Base-by-base conservation (phyloP, 495 filamentous ascomycete genomes). In the Aspergillus ellipticus region DNA sequence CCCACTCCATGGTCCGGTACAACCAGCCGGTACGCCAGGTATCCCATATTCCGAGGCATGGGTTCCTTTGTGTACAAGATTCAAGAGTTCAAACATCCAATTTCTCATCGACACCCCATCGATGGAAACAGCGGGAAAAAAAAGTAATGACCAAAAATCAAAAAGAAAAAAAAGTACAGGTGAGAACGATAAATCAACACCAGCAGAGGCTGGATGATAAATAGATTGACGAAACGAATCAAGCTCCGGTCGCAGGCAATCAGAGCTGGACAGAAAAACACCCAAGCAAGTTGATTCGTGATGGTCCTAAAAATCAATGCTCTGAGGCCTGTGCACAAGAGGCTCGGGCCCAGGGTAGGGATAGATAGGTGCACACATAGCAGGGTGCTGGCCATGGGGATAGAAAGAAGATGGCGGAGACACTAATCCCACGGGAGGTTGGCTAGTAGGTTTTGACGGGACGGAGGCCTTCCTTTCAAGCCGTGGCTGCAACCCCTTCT, bases 331-430 rank as follows among this genome's bases (percentile, higher is more conserved):
- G 56, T 65, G 64, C 6, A 49, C 51, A 45, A 69, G 52, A 26
- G 53, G 50, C 10, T 64, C 55, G 49, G 66, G 56, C 17, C 62
- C 60, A 35, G 67, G 56, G 47, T 74, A 75, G 19, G 61, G 59
- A 41, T 64, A 65, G 45, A 63, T 57, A 6, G 70, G 70, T 5
- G 69, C 66, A 58, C 72, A 75, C 60, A 71, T 66, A 10, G 61
- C 57, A 21, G 67, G 42, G 47, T 64, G 66, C 41, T 69, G 62
- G 22, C 63, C 66, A 26, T 55, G 37, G 48, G 66, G 61, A 26
- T 58, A 62, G 42, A 49, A 64, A 11, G 57, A 59, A 22, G 63
- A 57, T 31, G 66, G 59, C 10, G 65, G 57, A 20, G 66, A 63
- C 9, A 65, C 48, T 51, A 70, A 59, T 6, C 55, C 57, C n/a